phyloP scores from a whole-genome alignment of 371 early-diverging fungal species.

The Zychaea mexicana region DNA sequence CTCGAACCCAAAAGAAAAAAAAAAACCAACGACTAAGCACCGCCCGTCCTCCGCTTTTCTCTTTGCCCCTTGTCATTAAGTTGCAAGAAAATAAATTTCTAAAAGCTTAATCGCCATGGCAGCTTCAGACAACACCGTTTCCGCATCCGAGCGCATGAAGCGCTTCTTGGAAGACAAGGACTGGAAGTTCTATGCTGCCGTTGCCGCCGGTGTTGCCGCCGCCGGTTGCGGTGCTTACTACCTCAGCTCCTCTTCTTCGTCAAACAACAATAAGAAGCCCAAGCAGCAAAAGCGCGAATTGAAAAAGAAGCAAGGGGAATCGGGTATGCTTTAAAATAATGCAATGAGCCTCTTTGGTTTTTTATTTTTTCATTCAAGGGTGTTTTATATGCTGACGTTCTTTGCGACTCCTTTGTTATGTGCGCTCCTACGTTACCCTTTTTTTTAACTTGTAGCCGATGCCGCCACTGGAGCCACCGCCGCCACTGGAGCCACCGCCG shows the following conservation, averaged over 20 bases:
- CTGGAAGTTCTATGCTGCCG: slow-evolving; percentile 79
- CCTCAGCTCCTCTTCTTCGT: slow-evolving; percentile 49
- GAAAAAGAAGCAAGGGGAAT: slow-evolving; percentile 26
- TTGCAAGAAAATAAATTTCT: neutral
- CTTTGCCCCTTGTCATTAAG: neutral
- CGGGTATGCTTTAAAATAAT: slow-evolving; percentile 4
- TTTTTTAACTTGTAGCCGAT: neutral
- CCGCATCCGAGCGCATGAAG: slow-evolving; percentile 46
- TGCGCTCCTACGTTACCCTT: neutral
- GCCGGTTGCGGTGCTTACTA: slow-evolving; percentile 74
- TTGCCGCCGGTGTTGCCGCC: slow-evolving; percentile 64
- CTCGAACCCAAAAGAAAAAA: too few relatives aligned
- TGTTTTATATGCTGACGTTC: too few relatives aligned
- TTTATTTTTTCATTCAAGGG: too few relatives aligned
- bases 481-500: neutral
- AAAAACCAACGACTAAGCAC: too few relatives aligned
- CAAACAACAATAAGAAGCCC: slow-evolving; percentile 32
- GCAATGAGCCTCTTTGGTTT: too few relatives aligned
- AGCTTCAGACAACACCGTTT: neutral
- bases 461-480: neutral
- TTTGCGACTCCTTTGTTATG: too few relatives aligned
- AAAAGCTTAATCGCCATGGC: neutral
- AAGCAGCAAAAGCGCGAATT: slow-evolving; percentile 23
- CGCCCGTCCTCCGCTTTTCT: too few relatives aligned
- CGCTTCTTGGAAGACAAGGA: slow-evolving; percentile 72